Conservation (phyloP, 2,329 filamentous ascomycete genomes). For the Colletotrichum zoysiae region DNA sequence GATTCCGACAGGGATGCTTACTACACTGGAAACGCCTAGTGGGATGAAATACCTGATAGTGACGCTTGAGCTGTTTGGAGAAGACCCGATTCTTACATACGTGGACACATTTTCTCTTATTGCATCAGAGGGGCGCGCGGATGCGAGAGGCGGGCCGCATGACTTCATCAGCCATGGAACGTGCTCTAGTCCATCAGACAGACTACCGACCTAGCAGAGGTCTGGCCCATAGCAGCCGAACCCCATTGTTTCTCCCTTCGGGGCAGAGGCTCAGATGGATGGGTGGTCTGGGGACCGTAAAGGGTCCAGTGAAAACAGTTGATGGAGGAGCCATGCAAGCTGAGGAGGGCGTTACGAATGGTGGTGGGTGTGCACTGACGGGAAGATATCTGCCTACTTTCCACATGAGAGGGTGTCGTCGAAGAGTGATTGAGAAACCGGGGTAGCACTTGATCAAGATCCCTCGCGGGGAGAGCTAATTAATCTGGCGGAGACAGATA, state of each 20-base stretch:
- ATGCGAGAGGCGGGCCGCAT: neutral
- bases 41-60: neutral
- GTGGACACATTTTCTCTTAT: neutral
- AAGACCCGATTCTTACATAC: neutral
- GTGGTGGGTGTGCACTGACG: constrained; percentile 23
- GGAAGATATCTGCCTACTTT: constrained; percentile 35
- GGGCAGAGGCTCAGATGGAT: constrained; percentile 10
- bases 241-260: constrained; percentile 28
- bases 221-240: constrained; percentile 14
- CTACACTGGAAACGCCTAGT: neutral
- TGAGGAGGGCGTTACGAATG: constrained; percentile 37
- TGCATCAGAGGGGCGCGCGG: neutral
- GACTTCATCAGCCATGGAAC: constrained; percentile 36
- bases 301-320: neutral
- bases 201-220: no score
- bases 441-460: constrained; percentile 40
- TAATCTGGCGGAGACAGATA: constrained; percentile 21
- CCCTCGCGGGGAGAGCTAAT: constrained; percentile 29
- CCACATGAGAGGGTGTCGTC: constrained; percentile 9
- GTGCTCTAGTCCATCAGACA: neutral
- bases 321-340: constrained; percentile 4
- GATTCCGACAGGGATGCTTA: neutral
- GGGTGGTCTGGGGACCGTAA: constrained; percentile 1
- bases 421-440: constrained; percentile 27
- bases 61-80: neutral